Base-by-base conservation (phyloP, 257 asterid genomes). In the Verbena officinalis region DNA sequence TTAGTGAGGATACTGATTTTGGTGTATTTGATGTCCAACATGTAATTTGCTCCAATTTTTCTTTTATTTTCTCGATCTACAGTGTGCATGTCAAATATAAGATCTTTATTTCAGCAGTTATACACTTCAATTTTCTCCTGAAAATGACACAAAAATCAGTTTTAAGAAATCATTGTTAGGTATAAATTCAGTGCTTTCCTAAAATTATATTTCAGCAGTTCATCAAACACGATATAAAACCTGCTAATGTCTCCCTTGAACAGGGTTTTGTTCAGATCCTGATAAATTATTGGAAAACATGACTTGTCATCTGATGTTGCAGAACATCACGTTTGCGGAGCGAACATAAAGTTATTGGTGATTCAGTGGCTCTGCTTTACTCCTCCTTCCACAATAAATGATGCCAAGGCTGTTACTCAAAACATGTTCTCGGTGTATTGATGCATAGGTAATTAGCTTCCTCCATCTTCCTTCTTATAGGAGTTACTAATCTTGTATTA, bases 321-420 rank as follows among this genome's bases (percentile, higher is more conserved):
- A 61, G 99, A 94, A 79, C 87, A 86, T 69, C 95, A 88, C 95
- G 96, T 33, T 49, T 81, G 78, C 96, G 84, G 79, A 90, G 97
- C 75, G 86, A 81, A 69, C 92, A 84, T 74, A 94, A 94, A 82
- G 97, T 97, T 46, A 80, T n/a, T 84, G 89, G 97, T 84, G 67
- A 74, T 94, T 72, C 99, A 94, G 73, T 94, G 99, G 99, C 97
- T 94, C 39, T 94, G 99, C 82, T 94, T 94, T 82, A 94, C 99
- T 11, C 97, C 99, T 79, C 99, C 99, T 48, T 88, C 96, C 34
- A 87, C 95, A 55, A 84, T 94, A 67, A 83, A 82, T 64, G 84
- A 88, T 81, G 90, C 83, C 68, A 73, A 71, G 68, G 65, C 64
- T 74, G 96, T 94, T 66, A 68, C 88, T 61, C 76, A 71, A 90